Evolutionary conservation across 2,329 filamentous ascomycete species (phyloP), one percentile per base, ranked within the genome.

Genomic region (Ceratocystis colombiana): DNA sequence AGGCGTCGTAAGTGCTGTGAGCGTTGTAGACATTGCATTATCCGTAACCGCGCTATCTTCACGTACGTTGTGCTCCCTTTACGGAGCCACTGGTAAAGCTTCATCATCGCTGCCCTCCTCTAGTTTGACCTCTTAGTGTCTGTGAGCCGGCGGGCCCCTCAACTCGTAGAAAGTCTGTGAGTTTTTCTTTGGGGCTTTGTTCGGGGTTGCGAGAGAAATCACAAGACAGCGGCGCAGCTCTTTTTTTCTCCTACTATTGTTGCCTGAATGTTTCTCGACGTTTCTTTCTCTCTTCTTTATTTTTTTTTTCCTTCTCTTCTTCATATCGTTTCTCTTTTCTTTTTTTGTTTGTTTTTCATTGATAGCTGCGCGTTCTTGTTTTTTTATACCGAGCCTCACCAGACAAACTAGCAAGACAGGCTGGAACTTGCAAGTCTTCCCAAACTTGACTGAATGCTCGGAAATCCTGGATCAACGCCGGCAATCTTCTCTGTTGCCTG

Each of bases 211-310:
- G 17, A 37, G 22, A 59, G 48, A 28, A 53, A 53, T 53, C 48
- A 53, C 48, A 25, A 53, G 48, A 59, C 55, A 30, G 55, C 55
- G 55, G 55, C 55, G 8, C 45, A 62, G 61, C 48, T 30, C 28
- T 62, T 46, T 46, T 62, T 55, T 55, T 59, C 12, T 67, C 22
- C 7, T 64, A 41, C 61, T 62, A 2, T 50, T 61, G 5, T 20
- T 25, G 48, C 62, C 28, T 22, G 8, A 37, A 6, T n/a, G 61
- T 25, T 33, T 20, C n/a, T 63, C 20, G 28, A 7, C 57, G 62
- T n/a, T 55, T 66, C 28, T 63, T 66, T 28, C 28, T 50, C 20
- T 57, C 46, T 22, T 55, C n/a, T 65, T 65, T 28, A n/a, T 46
- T n/a, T 37, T 17, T n/a, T 37, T 17, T 48, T 33, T 28, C 15